These are phyloP conservation scores for Kockovaella imperatae DNA, from an alignment of 768 basidiomycete genomes.

Conservation along the genomic window DNA sequence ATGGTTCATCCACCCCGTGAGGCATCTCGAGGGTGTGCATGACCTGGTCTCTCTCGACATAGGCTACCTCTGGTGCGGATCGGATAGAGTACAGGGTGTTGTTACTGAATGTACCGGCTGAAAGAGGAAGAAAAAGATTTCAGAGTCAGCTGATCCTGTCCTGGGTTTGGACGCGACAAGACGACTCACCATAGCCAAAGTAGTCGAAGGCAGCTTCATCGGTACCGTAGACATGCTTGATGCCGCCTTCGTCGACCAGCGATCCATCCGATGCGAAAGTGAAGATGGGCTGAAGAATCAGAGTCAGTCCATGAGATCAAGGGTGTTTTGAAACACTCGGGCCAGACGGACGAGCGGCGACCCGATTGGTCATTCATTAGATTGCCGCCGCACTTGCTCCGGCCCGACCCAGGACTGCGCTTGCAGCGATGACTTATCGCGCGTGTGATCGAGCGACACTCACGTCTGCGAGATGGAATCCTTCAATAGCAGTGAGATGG, in stretches of 20 bases:
- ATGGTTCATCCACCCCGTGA: slow-evolving; percentile 33
- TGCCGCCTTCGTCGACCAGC: slow-evolving; percentile 34
- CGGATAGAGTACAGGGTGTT: slow-evolving; percentile 67
- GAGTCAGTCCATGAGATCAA: slow-evolving; percentile 43
- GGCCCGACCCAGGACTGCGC: no score
- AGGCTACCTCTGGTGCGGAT: slow-evolving; percentile 77
- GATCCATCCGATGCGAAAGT: slow-evolving; percentile 19
- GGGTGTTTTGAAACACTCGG: not conserved
- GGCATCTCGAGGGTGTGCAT: slow-evolving; percentile 62
- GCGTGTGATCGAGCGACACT: no score
- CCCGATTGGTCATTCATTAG: no score
- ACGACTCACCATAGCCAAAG: slow-evolving; percentile 42
- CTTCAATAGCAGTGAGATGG: slow-evolving; percentile 69
- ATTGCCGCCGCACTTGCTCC: no score
- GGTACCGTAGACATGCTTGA: slow-evolving; percentile 63
- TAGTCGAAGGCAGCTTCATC: slow-evolving; percentile 60
- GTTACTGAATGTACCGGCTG: slow-evolving; percentile 65
- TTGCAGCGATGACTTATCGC: not conserved
- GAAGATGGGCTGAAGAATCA: slow-evolving; percentile 43
- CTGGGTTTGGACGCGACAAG: not conserved
- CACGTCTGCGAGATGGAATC: slow-evolving; percentile 53
- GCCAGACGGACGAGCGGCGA: not conserved
- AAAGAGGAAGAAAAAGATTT: slow-evolving; percentile 1
- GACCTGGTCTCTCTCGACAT: slow-evolving; percentile 87
- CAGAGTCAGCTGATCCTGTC: not conserved